Evolutionary conservation across 2,329 filamentous ascomycete species (phyloP), one percentile per base, ranked within the genome.

Genomic region (Fusarium siculi): DNA sequence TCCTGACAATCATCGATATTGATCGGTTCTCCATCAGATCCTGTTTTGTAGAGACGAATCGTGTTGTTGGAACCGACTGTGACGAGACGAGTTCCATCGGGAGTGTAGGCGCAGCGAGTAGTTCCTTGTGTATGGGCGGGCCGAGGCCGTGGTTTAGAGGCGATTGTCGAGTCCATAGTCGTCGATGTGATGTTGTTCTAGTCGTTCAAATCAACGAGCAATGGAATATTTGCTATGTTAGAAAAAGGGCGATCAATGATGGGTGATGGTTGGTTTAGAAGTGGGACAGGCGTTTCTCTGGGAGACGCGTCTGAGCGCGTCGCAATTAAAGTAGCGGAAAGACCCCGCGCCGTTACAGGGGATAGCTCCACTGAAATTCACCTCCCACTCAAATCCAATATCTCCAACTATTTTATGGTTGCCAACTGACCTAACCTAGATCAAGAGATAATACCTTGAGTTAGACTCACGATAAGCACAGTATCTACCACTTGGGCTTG

Each of bases 1-100:
- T 98, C 96, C 68, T 93, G 93, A 61, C 93, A 94, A 73, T 98
- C 94, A 80, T 98, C 96, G 63, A 99, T 92, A 64, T 96, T 97
- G 66, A 90, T 91, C 15, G 97, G 96, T 81, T 99, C 96, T 76
- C 95, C 95, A 84, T 97, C 93, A 43, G 93, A 96, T 68, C 94
- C 94, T 19, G 95, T 96, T 75, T 92, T 93, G 85, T 97, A 99
- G 55, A 98, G 90, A 55, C 97, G 93, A 78, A 97, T 95, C 12
- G 94, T 94, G 79, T 97, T 97, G 84, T 98, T 97, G 66, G 94
- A 93, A 73, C 96, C 96, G 68, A 95, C 95, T 16, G 96, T 98
- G 74, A 98, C 90, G 65, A 99, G 88, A 77, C 93, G 93, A 75
- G 88, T 89, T 70, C 97, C 96, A 81, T 97, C 92, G 11, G 94